These are phyloP conservation scores for Puccinia hordei DNA, from an alignment of 1,284 basidiomycete genomes.

Conservation along the genomic window DNA sequence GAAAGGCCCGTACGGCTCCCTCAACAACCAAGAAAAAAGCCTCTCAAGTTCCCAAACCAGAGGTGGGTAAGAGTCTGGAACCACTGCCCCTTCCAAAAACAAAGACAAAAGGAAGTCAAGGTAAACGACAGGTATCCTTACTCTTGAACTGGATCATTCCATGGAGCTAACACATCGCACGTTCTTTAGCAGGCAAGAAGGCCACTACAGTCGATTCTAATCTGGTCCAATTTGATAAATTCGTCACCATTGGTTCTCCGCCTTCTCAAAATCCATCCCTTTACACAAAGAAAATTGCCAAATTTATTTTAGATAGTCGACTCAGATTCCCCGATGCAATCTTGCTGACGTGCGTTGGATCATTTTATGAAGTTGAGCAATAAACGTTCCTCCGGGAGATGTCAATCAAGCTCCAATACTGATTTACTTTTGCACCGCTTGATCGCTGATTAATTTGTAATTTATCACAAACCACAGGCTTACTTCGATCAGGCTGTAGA, in stretches of 20 bases:
- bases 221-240: slow-evolving; percentile 29
- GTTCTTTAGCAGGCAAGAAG: background rate
- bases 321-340: slow-evolving; percentile 81
- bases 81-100: background rate
- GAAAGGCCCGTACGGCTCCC: background rate
- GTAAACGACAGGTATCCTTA: background rate
- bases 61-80: background rate
- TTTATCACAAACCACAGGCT: slow-evolving; percentile 65
- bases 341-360: slow-evolving; percentile 83
- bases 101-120: slow-evolving; percentile 1
- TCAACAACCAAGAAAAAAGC: background rate
- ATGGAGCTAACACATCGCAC: background rate
- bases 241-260: slow-evolving; percentile 38
- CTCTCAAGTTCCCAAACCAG: background rate
- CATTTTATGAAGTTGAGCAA: slow-evolving; percentile 83
- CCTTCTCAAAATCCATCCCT: slow-evolving; percentile 45
- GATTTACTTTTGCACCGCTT: background rate
- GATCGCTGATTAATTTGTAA: slow-evolving; percentile 22
- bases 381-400: background rate
- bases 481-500: slow-evolving; percentile 87
- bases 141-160: background rate
- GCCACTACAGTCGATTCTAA: background rate
- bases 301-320: slow-evolving; percentile 68
- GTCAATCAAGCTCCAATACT: background rate
- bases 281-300: slow-evolving; percentile 33